Conservation (phyloP, 2,329 filamentous ascomycete species). For the Hypoxylon sp. region DNA sequence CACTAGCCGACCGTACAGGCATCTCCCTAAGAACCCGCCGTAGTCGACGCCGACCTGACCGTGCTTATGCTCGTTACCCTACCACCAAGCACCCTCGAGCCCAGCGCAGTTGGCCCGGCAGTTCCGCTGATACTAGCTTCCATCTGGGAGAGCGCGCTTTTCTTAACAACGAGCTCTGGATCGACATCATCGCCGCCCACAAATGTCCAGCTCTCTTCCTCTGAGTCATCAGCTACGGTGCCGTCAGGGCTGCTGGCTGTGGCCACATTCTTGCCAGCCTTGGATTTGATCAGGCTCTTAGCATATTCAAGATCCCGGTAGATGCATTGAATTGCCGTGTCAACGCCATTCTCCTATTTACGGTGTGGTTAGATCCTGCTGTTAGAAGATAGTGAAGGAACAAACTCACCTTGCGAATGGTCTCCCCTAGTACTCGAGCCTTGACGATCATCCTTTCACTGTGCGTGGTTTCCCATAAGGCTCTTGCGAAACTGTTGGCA, state of each 20-base stretch:
- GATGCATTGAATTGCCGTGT: slow-evolving; percentile 89
- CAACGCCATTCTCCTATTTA: slow-evolving; percentile 88
- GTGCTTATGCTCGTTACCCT: slow-evolving; percentile 13
- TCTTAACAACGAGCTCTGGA: slow-evolving; percentile 53
- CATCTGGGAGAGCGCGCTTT: slow-evolving; percentile 49
- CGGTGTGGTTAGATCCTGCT: slow-evolving; percentile 21
- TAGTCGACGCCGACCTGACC: slow-evolving; percentile 26
- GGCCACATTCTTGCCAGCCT: slow-evolving; percentile 67
- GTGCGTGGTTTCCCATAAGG: slow-evolving; percentile 92
- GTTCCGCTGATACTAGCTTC: slow-evolving; percentile 42
- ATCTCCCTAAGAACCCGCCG: slow-evolving; percentile 48
- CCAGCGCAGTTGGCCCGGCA: slow-evolving; percentile 21
- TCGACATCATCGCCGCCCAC: slow-evolving; percentile 70
- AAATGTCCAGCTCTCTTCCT: slow-evolving; percentile 93
- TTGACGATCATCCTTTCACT: slow-evolving; percentile 93
- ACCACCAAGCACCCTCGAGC: slow-evolving; percentile 41
- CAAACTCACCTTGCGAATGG: slow-evolving; percentile 83
- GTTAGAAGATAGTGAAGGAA: slow-evolving; percentile 27
- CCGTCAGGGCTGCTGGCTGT: slow-evolving; percentile 54
- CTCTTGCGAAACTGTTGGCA: slow-evolving; percentile 85
- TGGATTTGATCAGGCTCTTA: slow-evolving; percentile 81
- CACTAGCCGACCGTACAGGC: slow-evolving; percentile 48
- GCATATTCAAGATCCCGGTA: slow-evolving; percentile 97
- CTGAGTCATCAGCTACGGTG: slow-evolving; percentile 63
- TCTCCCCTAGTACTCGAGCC: slow-evolving; percentile 84